Percentiles rank a stretch among this genome's conserved stretches.
Conservation (phyloP, 75 land plant species). For the Pinus taeda region DNA sequence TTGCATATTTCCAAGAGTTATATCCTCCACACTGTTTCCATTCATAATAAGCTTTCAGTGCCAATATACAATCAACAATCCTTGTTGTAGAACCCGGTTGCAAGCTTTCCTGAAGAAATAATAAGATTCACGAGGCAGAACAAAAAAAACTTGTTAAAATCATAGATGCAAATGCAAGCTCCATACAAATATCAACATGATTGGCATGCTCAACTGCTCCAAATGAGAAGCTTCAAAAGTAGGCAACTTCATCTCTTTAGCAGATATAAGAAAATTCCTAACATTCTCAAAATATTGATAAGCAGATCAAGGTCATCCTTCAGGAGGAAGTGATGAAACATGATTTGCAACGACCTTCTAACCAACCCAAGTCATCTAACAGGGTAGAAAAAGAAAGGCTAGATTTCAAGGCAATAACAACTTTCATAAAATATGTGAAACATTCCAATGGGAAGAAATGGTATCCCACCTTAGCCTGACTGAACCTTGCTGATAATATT, state of each 20-base stretch:
- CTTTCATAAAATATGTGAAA: neutral
- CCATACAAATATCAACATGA: neutral
- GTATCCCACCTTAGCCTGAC: conserved; percentile 73
- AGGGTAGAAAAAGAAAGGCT: neutral
- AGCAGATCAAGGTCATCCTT: conserved; percentile 55
- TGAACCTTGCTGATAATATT: conserved; percentile 77
- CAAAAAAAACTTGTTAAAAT: neutral
- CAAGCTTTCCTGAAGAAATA: conserved; percentile 39
- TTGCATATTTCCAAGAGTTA: conserved; percentile 37
- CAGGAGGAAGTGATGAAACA: conserved; percentile 17
- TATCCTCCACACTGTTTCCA: conserved; percentile 49
- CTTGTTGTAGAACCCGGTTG: conserved; percentile 49
- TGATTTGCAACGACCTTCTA: conserved; percentile 67
- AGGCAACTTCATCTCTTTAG: conserved; percentile 68
- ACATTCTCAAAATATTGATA: conserved; percentile 91
- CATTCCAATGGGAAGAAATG: neutral
- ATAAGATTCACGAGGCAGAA: no score
- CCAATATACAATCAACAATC: conserved; percentile 77
- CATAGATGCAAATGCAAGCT: neutral
- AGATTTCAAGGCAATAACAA: neutral
- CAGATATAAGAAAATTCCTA: conserved; percentile 70
- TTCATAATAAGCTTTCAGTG: conserved; percentile 61
- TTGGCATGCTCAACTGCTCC: conserved; percentile 49
- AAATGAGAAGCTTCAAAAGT: conserved; percentile 83
- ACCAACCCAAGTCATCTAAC: neutral